Base-by-base conservation (phyloP, 1,139 yeast genomes). In the Fermentozyma sake region DNA sequence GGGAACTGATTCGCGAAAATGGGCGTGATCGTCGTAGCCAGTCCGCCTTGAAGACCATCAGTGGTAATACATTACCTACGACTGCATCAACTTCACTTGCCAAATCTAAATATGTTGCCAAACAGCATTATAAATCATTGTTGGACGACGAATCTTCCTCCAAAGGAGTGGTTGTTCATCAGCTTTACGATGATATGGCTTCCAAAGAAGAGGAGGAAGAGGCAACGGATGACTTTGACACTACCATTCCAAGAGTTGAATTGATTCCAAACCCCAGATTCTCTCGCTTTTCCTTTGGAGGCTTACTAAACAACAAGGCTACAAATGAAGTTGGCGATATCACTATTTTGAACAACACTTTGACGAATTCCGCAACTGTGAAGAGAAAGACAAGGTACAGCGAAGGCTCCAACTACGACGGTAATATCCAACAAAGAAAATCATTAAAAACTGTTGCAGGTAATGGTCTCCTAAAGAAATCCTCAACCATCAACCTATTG, bases 201-300 rank as follows among this genome's bases (percentile, higher is more conserved):
- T 15, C 12, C 7, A 10, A 22, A 17, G 26, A 25, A 26, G 29
- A 20, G 17, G 28, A 32, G 12, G 22, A 24, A 3, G 22, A 22
- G n/a, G 30, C 12, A 25, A n/a, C n/a, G n/a, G 21, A 20, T 13
- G 26, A 24, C 8, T 17, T 14, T 4, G 32, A 33, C 12, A 30
- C 34, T 5, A 37, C 34, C 1, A 23, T 31, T 17, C 33, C 22
- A 15, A 30, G 30, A 5, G 30, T 25, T n/a, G 51, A 44, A 2
- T 46, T 62, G 26, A 62, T 66, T 21, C 72, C 73, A 8, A 67
- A 67, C 32, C 72, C 72, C 7, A 44, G 68, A 26, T 67, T 67
- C 31, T 65, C 72, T 0, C 50, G 64, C 24, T 55, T 67, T 32
- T 64, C 72, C 0, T 62, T 67, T 42, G 64, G 64, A 24, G 71